phyloP scores from a whole-genome alignment of 2,329 filamentous ascomycete genomes.

The Fusarium duplospermum region DNA sequence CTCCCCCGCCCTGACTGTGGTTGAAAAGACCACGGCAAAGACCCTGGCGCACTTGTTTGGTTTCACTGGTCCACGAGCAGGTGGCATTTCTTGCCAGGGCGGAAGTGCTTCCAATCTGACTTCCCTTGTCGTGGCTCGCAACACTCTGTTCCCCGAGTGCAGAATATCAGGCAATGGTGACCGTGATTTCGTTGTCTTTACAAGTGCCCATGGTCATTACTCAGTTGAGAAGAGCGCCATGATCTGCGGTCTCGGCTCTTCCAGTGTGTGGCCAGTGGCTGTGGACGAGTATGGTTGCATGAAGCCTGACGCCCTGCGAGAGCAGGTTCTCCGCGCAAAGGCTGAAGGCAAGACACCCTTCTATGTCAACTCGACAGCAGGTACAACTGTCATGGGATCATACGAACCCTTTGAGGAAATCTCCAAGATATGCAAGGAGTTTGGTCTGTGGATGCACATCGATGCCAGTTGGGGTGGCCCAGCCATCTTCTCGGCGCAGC shows the following conservation, averaged over 20 bases:
- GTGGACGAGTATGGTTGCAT: constrained; percentile 81
- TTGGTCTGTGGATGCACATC: constrained; percentile 90
- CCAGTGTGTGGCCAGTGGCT: constrained; percentile 78
- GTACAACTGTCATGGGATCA: constrained; percentile 91
- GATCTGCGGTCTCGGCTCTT: constrained; percentile 84
- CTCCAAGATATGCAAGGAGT: constrained; percentile 74
- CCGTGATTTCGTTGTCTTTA: constrained; percentile 83
- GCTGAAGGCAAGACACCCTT: constrained; percentile 81
- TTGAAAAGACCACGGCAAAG: constrained; percentile 85
- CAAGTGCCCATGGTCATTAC: constrained; percentile 91
- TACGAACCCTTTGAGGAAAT: constrained; percentile 85
- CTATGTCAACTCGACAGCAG: constrained; percentile 95
- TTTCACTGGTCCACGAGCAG: constrained; percentile 74
- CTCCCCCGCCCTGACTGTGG: constrained; percentile 85
- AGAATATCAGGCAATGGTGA: constrained; percentile 77
- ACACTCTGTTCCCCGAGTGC: constrained; percentile 82
- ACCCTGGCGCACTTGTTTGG: constrained; percentile 82
- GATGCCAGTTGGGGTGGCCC: constrained; percentile 93
- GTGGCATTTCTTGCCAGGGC: constrained; percentile 83
- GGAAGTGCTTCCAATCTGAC: constrained; percentile 88
- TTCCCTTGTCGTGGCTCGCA: constrained; percentile 87
- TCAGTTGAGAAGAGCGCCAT: constrained; percentile 95
- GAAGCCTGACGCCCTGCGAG: constrained; percentile 72
- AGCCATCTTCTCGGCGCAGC: constrained; percentile 78
- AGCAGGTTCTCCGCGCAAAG: constrained; percentile 71